Evolutionary conservation across 805 yeast genomes (phyloP).

Genomic region (Cyberlindnera maclurae): DNA sequence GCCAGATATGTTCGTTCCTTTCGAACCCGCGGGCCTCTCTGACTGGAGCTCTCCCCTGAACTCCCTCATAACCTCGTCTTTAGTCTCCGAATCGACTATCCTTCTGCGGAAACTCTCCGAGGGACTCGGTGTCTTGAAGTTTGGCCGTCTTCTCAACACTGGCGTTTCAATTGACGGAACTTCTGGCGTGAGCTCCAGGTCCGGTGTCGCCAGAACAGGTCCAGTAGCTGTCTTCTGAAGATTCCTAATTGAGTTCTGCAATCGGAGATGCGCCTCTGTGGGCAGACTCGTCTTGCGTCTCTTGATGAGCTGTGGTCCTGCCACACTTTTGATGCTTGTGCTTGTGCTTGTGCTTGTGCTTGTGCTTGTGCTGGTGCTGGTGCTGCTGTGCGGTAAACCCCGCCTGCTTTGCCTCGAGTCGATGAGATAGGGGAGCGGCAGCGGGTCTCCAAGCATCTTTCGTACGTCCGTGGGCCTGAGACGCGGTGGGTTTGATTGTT

Average conservation of each 20-base stretch:
- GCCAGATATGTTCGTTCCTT: no score
- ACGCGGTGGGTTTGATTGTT: not conserved
- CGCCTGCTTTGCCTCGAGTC: not conserved
- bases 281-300: not conserved
- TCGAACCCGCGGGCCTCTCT: no score
- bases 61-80: conserved; percentile 2
- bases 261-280: conserved; percentile 1
- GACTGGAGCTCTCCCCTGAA: conserved; percentile 5
- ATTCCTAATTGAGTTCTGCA: conserved; percentile 1
- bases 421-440: conserved; percentile 31
- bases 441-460: conserved; percentile 29
- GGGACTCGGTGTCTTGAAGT: conserved; percentile 1
- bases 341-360: no score
- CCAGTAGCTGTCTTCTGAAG: not conserved
- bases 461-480: conserved; percentile 3
- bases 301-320: no score
- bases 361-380: no score
- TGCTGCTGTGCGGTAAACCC: no score
- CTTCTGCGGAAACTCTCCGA: not conserved
- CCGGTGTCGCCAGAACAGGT: not conserved
- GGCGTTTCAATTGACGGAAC: not conserved
- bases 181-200: not conserved
- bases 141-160: not conserved
- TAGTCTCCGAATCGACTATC: conserved; percentile 1
- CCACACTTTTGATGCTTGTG: not conserved